Percentiles rank a stretch among this genome's conserved stretches.
These are phyloP conservation scores for Debaryomyces coudertii DNA, from an alignment of 1,139 yeast genomes.

Conservation along the genomic window DNA sequence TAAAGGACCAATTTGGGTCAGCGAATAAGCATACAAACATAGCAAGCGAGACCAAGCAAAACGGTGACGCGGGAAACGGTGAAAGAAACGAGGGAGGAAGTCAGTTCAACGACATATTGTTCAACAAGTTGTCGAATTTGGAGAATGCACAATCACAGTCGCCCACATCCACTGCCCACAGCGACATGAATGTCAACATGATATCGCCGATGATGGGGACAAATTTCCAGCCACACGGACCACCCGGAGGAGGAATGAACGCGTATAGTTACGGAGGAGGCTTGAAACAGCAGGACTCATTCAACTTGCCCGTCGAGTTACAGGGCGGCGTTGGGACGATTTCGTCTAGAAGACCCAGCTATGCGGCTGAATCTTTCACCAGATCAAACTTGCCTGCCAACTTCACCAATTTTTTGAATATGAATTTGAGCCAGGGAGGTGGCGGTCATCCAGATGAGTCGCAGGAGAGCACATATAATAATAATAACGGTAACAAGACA, in stretches of 20 bases:
- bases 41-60: background rate
- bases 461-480: conserved; percentile 29
- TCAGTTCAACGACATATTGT: conserved; percentile 32
- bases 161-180: conserved; percentile 6
- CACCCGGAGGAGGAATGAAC: background rate
- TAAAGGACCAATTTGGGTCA: conserved; percentile 3
- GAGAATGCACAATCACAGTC: conserved; percentile 17
- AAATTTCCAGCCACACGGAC: background rate
- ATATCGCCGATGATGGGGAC: conserved; percentile 1
- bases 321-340: conserved; percentile 69
- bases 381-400: conserved; percentile 25
- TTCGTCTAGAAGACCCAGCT: conserved; percentile 64
- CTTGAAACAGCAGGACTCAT: conserved; percentile 23
- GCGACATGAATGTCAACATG: conserved; percentile 2
- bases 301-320: conserved; percentile 58
- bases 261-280: conserved; percentile 1
- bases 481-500: conserved; percentile 20
- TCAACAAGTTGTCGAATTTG: conserved; percentile 32
- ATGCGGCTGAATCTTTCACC: conserved; percentile 63
- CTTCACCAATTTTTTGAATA: conserved; percentile 6
- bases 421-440: conserved; percentile 6
- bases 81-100: conserved; percentile 1
- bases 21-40: background rate
- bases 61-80: background rate
- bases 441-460: conserved; percentile 11